Evolutionary conservation across 257 asterid genomes (phyloP).

Genomic region (Solanum etuberosum): DNA sequence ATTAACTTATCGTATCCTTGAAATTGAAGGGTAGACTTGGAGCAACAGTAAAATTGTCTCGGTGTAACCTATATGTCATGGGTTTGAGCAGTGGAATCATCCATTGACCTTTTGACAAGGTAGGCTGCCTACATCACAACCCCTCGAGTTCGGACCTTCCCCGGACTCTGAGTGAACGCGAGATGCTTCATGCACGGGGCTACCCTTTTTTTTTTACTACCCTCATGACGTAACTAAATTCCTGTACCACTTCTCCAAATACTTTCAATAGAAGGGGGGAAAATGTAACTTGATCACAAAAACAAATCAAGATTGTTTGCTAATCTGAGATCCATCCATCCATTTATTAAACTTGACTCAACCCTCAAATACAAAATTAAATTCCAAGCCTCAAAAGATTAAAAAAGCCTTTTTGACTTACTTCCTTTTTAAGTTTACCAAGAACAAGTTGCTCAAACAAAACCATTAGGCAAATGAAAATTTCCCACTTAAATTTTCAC

Average conservation of each 20-base stretch:
- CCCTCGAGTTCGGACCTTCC: background rate
- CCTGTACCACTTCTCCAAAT: background rate
- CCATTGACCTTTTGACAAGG: background rate
- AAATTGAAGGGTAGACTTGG: background rate
- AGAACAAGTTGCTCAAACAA: background rate
- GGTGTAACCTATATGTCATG: background rate
- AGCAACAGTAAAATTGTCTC: background rate
- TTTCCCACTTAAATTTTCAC: background rate
- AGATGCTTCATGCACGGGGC: background rate
- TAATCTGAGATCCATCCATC: background rate
- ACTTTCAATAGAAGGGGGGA: background rate
- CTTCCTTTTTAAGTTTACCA: background rate
- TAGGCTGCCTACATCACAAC: background rate
- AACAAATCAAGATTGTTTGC: background rate
- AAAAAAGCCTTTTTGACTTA: background rate
- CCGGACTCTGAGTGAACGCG: background rate
- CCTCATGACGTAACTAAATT: background rate
- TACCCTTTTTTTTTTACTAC: background rate
- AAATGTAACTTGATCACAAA: background rate
- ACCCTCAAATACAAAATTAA: background rate
- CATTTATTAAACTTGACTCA: background rate
- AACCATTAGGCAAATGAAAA: background rate
- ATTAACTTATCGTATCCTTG: background rate
- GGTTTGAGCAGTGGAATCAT: background rate
- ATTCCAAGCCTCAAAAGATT: background rate